phyloP scores from a whole-genome alignment of 805 yeast species.

The Zygosaccharomyces lentus region DNA sequence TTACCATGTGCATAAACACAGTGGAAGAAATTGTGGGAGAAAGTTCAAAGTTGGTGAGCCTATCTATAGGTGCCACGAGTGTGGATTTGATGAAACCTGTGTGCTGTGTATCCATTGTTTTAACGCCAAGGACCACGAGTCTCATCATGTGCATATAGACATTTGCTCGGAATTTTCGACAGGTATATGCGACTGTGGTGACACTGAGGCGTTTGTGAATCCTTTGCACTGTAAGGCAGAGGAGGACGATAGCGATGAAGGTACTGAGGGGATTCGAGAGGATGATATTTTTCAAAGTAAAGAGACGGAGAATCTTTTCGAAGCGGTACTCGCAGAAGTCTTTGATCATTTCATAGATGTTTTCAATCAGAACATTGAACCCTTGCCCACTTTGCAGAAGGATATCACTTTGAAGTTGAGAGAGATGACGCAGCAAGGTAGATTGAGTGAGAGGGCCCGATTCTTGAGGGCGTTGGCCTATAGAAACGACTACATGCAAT shows the following conservation, averaged over 20 bases:
- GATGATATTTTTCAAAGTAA: slow-evolving; percentile 13
- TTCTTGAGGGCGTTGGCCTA: slow-evolving; percentile 21
- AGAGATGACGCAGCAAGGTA: slow-evolving; percentile 26
- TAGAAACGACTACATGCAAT: slow-evolving; percentile 15
- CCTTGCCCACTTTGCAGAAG: slow-evolving; percentile 31
- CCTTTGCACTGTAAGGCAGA: slow-evolving; percentile 48
- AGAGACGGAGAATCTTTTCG: slow-evolving; percentile 20
- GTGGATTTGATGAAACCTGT: slow-evolving; percentile 76
- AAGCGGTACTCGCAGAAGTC: slow-evolving; percentile 29
- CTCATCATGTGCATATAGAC: slow-evolving; percentile 57
- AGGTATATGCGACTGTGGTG: slow-evolving; percentile 76
- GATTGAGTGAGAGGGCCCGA: slow-evolving; percentile 17
- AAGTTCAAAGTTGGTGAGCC: slow-evolving; percentile 58
- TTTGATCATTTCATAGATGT: slow-evolving; percentile 43
- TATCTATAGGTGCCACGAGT: slow-evolving; percentile 67
- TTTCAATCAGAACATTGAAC: slow-evolving; percentile 35
- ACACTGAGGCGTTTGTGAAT: slow-evolving; percentile 55
- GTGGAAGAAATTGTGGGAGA: slow-evolving; percentile 66
- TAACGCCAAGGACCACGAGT: slow-evolving; percentile 61
- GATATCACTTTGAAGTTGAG: slow-evolving; percentile 30
- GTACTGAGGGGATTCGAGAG: slow-evolving; percentile 5
- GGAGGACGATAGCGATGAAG: slow-evolving; percentile 31
- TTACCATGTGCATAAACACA: slow-evolving; percentile 38
- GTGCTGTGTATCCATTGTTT: slow-evolving; percentile 72
- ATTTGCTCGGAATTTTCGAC: slow-evolving; percentile 44